Conservation (phyloP, 2,329 filamentous ascomycete species). For the Fusarium staphyleae region DNA sequence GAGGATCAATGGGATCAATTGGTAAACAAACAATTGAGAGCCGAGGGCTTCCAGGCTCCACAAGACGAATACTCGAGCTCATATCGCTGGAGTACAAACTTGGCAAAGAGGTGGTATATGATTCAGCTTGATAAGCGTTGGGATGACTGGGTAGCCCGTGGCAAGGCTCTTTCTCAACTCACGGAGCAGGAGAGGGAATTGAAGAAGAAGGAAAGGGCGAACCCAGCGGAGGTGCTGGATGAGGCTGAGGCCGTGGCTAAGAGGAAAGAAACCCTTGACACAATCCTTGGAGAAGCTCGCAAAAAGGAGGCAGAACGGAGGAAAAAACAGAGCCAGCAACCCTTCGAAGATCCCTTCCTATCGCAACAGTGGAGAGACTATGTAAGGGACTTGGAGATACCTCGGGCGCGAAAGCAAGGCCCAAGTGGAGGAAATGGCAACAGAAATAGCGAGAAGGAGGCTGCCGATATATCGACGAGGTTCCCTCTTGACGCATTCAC, state of each 20-base stretch:
- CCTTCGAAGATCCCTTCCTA: slow-evolving; percentile 23
- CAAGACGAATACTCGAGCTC: slow-evolving; percentile 29
- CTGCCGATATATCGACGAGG: not conserved
- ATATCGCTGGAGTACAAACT: slow-evolving; percentile 43
- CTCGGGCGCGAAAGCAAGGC: not conserved
- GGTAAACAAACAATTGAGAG: slow-evolving; percentile 41
- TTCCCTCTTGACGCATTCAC: not conserved
- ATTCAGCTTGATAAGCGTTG: slow-evolving; percentile 43
- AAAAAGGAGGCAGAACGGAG: not conserved
- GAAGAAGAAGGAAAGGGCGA: slow-evolving; percentile 34
- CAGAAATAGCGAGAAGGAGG: not conserved
- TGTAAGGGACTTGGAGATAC: slow-evolving; percentile 1
- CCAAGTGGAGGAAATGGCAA: not conserved
- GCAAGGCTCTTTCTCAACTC: slow-evolving; percentile 50
- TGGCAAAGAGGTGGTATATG: slow-evolving; percentile 45
- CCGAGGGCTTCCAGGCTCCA: slow-evolving; percentile 17
- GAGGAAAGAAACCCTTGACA: slow-evolving; percentile 14
- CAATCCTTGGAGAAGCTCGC: slow-evolving; percentile 19
- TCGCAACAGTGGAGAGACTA: slow-evolving; percentile 8
- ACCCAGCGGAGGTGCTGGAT: not conserved
- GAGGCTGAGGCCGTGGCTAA: slow-evolving; percentile 3
- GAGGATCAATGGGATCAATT: slow-evolving; percentile 60
- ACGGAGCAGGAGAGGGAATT: slow-evolving; percentile 49
- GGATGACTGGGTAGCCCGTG: slow-evolving; percentile 52
- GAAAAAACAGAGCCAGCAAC: not conserved